Evolutionary conservation across 1,139 yeast genomes (phyloP).

Genomic region (Meyerozyma smithsonii): DNA sequence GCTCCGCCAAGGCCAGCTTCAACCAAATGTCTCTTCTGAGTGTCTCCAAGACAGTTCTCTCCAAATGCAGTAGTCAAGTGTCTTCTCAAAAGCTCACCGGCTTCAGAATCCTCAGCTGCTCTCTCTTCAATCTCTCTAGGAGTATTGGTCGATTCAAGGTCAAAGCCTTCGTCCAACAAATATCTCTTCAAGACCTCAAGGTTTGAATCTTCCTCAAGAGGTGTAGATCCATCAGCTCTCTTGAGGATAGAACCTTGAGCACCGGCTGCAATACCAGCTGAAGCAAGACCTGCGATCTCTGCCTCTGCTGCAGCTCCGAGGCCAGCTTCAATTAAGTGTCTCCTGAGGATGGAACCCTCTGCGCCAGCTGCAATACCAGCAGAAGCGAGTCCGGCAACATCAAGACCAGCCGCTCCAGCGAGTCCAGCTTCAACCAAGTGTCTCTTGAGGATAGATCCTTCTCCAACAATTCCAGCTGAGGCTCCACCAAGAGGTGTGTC

Average conservation of each 20-base stretch:
- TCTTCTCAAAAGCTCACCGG: neutral
- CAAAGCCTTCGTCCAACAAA: neutral
- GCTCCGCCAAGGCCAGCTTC: constrained; percentile 14
- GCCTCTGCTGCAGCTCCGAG: constrained; percentile 2
- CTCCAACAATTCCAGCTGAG: constrained; percentile 1
- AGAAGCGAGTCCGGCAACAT: constrained; percentile 2
- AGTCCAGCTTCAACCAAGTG: constrained; percentile 1
- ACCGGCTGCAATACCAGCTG: constrained; percentile 1
- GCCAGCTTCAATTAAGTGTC: constrained; percentile 5
- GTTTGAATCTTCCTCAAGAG: neutral
- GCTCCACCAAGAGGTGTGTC: constrained; percentile 2
- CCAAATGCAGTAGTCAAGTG: neutral
- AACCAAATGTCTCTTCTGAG: constrained; percentile 13
- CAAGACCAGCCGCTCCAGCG: constrained; percentile 1
- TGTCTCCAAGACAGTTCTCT: constrained; percentile 7
- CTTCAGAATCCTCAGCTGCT: neutral
- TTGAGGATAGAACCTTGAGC: constrained; percentile 2
- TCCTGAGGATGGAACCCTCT: constrained; percentile 3
- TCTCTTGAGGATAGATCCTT: constrained; percentile 2
- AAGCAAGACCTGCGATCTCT: constrained; percentile 2
- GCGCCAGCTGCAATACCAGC: constrained; percentile 6
- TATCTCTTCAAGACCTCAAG: neutral
- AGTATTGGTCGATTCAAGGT: neutral
- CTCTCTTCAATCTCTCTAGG: neutral
- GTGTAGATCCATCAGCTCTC: neutral